Percentiles rank a stretch among this genome's conserved stretches.
Conservation (phyloP, 2,329 filamentous ascomycete species). For the Xylaria polymorpha region DNA sequence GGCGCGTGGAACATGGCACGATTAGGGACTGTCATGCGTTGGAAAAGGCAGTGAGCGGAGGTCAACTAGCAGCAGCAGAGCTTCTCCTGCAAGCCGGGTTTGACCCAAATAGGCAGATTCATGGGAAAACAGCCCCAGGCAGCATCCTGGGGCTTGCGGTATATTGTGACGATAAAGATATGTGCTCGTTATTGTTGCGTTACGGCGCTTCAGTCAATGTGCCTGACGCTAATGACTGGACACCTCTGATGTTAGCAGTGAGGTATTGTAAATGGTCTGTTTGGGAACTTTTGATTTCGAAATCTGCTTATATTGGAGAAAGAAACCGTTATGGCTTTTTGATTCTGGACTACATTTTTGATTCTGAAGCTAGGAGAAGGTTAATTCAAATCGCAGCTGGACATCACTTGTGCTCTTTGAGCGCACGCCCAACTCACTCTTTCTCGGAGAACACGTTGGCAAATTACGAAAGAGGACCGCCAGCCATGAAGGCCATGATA, state of each 20-base stretch:
- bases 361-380: not conserved
- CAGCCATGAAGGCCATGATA: not conserved
- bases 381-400: slow-evolving; percentile 3
- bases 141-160: slow-evolving; percentile 4
- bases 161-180: not conserved
- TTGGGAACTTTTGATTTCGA: slow-evolving; percentile 1
- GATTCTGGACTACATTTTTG: not conserved
- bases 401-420: not conserved
- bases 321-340: not conserved
- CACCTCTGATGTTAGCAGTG: not conserved
- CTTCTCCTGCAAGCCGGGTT: slow-evolving; percentile 13
- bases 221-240: not conserved
- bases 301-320: not conserved
- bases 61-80: not conserved
- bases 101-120: not conserved
- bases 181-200: slow-evolving; percentile 18
- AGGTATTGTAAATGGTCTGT: not conserved
- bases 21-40: not conserved
- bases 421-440: not conserved
- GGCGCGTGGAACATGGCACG: not conserved
- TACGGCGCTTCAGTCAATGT: slow-evolving; percentile 5
- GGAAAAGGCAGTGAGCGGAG: not conserved
- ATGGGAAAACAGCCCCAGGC: not conserved
- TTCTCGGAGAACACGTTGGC: not conserved
- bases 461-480: not conserved